A percentile compares a stretch with the other conserved stretches of the same genome.
Conservation (phyloP, 768 basidiomycete genomes). For the Hemileccinum rubropunctum region DNA sequence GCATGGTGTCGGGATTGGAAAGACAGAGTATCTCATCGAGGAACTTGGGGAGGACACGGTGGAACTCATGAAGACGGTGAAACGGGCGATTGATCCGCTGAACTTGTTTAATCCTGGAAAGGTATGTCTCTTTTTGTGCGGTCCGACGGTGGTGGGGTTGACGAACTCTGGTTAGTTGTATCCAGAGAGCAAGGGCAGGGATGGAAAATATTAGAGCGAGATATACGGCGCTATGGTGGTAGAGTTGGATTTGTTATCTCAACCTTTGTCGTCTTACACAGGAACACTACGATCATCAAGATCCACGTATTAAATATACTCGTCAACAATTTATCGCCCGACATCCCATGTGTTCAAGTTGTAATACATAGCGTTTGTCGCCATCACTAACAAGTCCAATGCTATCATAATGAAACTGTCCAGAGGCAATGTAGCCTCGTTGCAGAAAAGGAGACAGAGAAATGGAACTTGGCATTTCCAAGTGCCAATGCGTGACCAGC, state of each 20-base stretch:
- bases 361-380: too few species aligned
- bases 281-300: too few species aligned
- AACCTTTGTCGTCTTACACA: too few species aligned
- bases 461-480: too few species aligned
- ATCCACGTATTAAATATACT: too few species aligned
- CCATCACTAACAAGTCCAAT: too few species aligned
- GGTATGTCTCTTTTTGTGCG: conserved; percentile 23
- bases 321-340: too few species aligned
- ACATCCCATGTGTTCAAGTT: too few species aligned
- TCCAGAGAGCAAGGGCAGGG: conserved; percentile 7
- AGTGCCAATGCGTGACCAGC: too few species aligned
- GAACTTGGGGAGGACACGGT: conserved; percentile 86
- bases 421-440: neutral
- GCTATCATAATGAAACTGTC: neutral
- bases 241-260: too few species aligned
- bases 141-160: neutral
- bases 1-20: conserved; percentile 86
- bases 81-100: conserved; percentile 72
- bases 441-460: too few species aligned
- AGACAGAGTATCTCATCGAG: conserved; percentile 76
- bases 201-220: neutral
- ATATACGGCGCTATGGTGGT: too few species aligned
- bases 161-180: conserved; percentile 15
- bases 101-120: conserved; percentile 89
- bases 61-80: conserved; percentile 83